Evolutionary conservation across 2,329 filamentous ascomycete species (phyloP), one percentile per base, ranked within the genome.

Genomic region (Scedosporium apiospermum): DNA sequence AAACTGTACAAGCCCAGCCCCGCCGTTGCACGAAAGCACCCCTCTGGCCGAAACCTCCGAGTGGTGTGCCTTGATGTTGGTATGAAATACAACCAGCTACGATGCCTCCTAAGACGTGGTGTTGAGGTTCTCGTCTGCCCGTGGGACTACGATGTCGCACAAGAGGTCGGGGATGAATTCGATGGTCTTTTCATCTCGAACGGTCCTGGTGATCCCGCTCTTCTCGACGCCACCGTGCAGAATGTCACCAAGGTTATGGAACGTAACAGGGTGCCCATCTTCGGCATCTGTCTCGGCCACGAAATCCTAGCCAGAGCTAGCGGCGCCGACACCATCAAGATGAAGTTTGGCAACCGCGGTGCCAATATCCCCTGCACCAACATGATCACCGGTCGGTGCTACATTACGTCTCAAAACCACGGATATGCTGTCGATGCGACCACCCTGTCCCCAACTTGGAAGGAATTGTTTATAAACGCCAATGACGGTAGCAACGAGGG

Each of bases 271-370:
- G 93, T 88, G 6, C 93, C 93, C 6, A 88, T 98, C 66, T 97
- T 98, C 68, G 93, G 93, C 80, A 98, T 98, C 72, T 98, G 93
- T 79, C 78, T 98, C 69, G 93, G 93, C 63, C 93, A 98, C 75
- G 93, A 98, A 77, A 82, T 98, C 68, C 86, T 98, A 61, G 92
- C 93, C 62, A 85, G 92, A 69, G 92, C 93, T 63, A 87, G 92
- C 38, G 93, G 93, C 62, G 93, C 93, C 57, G 82, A 82, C 57
- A 98, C 95, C 0, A 77, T 83, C 71, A 99, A 99, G 82, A 96
- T 99, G 91, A 98, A 98, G 83, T 99, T 97, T 71, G 95, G 95
- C 79, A 99, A 99, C 80, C 91, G 95, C 71, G 95, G 93, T 53
- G 91, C 96, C 81, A 99, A 99, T 78, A 98, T 99, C 71, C 95